Conservation (phyloP, 768 basidiomycete species). For the Epithele typhae region DNA sequence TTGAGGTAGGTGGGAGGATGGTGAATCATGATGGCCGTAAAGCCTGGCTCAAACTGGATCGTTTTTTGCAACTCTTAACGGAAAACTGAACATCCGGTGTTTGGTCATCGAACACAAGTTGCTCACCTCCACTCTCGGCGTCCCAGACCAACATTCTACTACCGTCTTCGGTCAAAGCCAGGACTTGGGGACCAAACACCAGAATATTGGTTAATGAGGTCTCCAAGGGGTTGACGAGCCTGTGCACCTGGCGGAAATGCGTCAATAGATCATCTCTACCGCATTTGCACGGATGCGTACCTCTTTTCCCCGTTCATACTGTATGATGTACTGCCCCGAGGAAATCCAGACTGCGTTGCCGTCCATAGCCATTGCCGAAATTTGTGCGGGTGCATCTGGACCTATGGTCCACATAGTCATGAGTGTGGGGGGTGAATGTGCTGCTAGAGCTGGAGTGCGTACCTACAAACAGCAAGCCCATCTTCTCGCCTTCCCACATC, state of each 20-base stretch:
- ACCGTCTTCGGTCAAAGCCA: constrained; percentile 79
- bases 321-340: constrained; percentile 61
- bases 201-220: constrained; percentile 58
- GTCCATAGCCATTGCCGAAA: constrained; percentile 75
- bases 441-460: constrained; percentile 2
- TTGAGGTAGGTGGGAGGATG: constrained; percentile 98
- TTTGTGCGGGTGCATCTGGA: constrained; percentile 71
- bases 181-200: constrained; percentile 76
- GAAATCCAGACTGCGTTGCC: constrained; percentile 85
- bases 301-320: constrained; percentile 88
- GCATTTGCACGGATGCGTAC: constrained; percentile 30
- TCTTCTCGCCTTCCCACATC: constrained; percentile 93
- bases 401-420: constrained; percentile 43
- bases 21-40: constrained; percentile 79
- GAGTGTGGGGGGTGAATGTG: too few relatives aligned
- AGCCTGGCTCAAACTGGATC: constrained; percentile 77
- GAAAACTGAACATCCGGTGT: constrained; percentile 10
- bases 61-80: constrained; percentile 54
- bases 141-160: constrained; percentile 77
- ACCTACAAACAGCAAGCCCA: constrained; percentile 93
- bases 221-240: constrained; percentile 62
- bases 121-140: constrained; percentile 52
- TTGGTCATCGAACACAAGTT: background rate
- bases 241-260: constrained; percentile 39
- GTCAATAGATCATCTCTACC: background rate